phyloP scores from a whole-genome alignment of 2,329 filamentous ascomycete species.

The Acarospora socialis region DNA sequence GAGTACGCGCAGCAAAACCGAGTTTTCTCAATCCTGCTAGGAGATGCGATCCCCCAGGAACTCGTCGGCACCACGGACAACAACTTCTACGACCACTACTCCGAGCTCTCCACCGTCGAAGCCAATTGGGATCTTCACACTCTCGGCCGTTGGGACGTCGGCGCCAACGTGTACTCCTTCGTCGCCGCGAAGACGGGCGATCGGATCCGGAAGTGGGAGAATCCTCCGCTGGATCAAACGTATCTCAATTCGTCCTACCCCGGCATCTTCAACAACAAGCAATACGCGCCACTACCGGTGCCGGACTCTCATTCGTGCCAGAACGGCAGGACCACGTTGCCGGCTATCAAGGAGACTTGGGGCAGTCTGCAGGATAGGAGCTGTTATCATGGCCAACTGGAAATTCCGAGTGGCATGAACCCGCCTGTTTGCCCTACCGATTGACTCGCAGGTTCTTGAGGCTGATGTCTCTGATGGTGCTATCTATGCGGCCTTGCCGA shows the following conservation, averaged over 20 bases:
- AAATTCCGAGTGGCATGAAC: not conserved
- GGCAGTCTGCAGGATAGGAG: not conserved
- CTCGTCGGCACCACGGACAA: slow-evolving; percentile 54
- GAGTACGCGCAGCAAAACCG: slow-evolving; percentile 53
- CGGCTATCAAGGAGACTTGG: not conserved
- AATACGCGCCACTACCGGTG: not conserved
- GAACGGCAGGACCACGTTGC: not conserved
- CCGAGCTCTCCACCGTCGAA: slow-evolving; percentile 48
- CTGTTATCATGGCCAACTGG: not conserved
- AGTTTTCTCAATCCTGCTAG: slow-evolving; percentile 57
- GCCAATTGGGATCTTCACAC: slow-evolving; percentile 58
- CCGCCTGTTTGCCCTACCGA: not conserved
- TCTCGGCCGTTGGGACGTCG: slow-evolving; percentile 57
- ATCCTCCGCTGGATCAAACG: slow-evolving; percentile 24
- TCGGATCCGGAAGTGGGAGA: slow-evolving; percentile 22
- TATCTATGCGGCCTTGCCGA: no score
- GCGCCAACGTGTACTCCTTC: slow-evolving; percentile 52
- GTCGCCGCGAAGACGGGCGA: slow-evolving; percentile 50
- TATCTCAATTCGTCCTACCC: slow-evolving; percentile 43
- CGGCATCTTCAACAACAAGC: slow-evolving; percentile 24
- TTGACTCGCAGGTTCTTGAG: no score
- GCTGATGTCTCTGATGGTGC: no score
- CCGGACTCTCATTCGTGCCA: not conserved
- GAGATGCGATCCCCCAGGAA: slow-evolving; percentile 53
- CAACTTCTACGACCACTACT: slow-evolving; percentile 62